Conservation (phyloP, 768 basidiomycete genomes). For the Tricholomella constricta region DNA sequence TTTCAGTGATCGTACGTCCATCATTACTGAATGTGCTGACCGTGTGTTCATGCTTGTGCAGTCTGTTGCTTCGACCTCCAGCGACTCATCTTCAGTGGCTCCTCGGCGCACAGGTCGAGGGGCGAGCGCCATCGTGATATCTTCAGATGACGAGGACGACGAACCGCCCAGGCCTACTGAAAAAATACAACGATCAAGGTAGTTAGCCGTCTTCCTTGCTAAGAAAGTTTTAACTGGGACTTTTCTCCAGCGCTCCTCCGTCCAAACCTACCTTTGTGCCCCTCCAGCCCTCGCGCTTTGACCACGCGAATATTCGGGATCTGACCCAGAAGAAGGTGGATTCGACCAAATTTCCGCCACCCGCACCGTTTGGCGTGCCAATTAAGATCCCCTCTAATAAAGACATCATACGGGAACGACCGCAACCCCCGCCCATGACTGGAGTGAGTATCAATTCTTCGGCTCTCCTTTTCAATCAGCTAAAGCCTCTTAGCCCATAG, state of each 20-base stretch:
- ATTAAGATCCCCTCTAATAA: conserved; percentile 40
- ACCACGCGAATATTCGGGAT: conserved; percentile 8
- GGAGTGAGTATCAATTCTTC: neutral
- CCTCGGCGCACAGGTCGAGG: conserved; percentile 13
- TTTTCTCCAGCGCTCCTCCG: neutral
- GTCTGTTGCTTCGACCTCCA: conserved; percentile 32
- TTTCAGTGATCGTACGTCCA: conserved; percentile 30
- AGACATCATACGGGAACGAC: conserved; percentile 18
- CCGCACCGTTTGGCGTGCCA: conserved; percentile 21
- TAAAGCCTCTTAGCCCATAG: conserved; percentile 13
- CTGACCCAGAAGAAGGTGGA: conserved; percentile 9
- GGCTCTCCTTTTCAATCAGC: neutral
- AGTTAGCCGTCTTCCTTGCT: neutral
- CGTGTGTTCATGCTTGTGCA: conserved; percentile 1
- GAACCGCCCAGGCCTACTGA: conserved; percentile 9
- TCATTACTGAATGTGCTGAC: neutral
- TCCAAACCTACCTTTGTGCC: conserved; percentile 3
- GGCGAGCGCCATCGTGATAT: conserved; percentile 32
- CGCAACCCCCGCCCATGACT: conserved; percentile 1
- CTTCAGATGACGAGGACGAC: conserved; percentile 38
- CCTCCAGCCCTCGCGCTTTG: conserved; percentile 6
- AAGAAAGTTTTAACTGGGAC: neutral
- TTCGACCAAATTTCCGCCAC: conserved; percentile 12
- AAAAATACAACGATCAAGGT: conserved; percentile 13
- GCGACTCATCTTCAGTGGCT: conserved; percentile 20